Evolutionary conservation across 1,284 basidiomycete species (phyloP).

Genomic region (Boletus mariae): DNA sequence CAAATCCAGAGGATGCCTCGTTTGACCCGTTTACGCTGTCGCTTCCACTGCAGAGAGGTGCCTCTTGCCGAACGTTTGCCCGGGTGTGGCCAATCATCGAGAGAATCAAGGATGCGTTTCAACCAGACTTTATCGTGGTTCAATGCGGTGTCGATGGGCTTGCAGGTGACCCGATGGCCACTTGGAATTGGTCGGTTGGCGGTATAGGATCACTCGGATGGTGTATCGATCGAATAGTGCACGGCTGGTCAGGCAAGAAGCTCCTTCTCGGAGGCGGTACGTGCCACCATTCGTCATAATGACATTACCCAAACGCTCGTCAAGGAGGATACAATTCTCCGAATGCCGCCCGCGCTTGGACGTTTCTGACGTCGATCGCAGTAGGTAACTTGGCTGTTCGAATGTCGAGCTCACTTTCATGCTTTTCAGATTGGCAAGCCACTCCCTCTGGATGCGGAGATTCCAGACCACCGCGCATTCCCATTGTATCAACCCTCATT

Average conservation of each 20-base stretch:
- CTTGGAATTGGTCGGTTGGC: conserved; percentile 75
- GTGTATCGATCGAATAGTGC: conserved; percentile 57
- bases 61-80: conserved; percentile 57
- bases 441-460: conserved; percentile 54
- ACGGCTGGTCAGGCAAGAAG: conserved; percentile 56
- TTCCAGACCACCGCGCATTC: conserved; percentile 71
- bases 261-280: conserved; percentile 66
- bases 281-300: conserved; percentile 9
- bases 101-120: conserved; percentile 56
- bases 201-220: conserved; percentile 67
- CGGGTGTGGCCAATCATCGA: conserved; percentile 65
- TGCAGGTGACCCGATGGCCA: conserved; percentile 75
- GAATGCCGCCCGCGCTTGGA: conserved; percentile 84
- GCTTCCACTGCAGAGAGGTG: conserved; percentile 67
- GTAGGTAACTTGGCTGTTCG: conserved; percentile 36
- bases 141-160: conserved; percentile 88
- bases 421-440: conserved; percentile 46
- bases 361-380: conserved; percentile 72
- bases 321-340: conserved; percentile 78
- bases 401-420: not conserved
- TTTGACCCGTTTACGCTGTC: conserved; percentile 75
- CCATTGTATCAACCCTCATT: conserved; percentile 76
- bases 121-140: conserved; percentile 76
- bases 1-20: conserved; percentile 33
- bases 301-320: conserved; percentile 3